Evolutionary conservation across 495 filamentous ascomycete species (phyloP), one percentile per base, ranked within the genome.

Genomic region (Aspergillus egyptiacus): DNA sequence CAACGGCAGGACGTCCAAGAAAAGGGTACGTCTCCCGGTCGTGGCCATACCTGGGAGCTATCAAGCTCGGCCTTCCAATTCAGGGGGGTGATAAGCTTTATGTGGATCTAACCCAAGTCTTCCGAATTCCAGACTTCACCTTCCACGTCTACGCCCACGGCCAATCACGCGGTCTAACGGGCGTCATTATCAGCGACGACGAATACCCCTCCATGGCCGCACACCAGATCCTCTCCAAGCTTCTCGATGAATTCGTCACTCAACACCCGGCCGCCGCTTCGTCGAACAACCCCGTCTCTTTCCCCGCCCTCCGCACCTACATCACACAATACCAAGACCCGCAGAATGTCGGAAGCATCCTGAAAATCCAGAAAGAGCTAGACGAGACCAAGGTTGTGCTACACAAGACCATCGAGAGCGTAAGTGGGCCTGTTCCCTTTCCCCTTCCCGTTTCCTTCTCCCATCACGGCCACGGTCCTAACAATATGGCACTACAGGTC

Each of bases 301-400:
- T 80, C 89, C 62, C 87, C 84, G 17, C 73, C 79, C 77, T 97
- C 9, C 81, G 86, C 62, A 87, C 89, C 31, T 75, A 93, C 67
- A 81, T 98, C 44, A 72, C 74, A 58, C 87, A 93, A 59, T 95
- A 90, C 67, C 91, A 96, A 71, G 86, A 95, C 62, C 88, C 91
- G 19, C 72, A 79, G 64, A 79, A 94, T 67, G 91, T 89, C 43
- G 90, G 89, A 69, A 89, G 80, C 69, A 93, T 95, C 59, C 80
- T 89, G 76, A 91, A 86, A 76, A 96, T 97, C 57, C 94, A 97
- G 71, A 85, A 87, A 70, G 91, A 98, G 70, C 76, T 98, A 52
- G 90, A 96, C 56, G 90, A 96, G 77, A 98, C 94, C 47, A 98
- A 96, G 81, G 93, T 96, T 62, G 83, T 95, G 35, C 77, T 98